Evolutionary conservation across 2,329 filamentous ascomycete genomes (phyloP).

Genomic region (Verticillium nubilum): DNA sequence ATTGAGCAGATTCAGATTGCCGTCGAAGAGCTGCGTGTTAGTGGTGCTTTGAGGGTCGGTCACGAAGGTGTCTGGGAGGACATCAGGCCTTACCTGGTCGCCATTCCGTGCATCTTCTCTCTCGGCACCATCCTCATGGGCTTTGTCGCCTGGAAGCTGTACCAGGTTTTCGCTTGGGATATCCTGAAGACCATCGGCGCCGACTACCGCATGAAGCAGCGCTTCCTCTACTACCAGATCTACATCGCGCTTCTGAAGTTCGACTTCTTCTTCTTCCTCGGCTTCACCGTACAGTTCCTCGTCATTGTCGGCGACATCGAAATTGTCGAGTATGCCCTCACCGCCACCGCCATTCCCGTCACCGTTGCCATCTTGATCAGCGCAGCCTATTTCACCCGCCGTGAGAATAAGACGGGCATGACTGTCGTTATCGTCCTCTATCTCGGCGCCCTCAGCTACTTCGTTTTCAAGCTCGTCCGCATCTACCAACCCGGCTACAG

Average conservation of each 20-base stretch:
- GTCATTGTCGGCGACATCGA: slow-evolving; percentile 74
- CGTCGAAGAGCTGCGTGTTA: slow-evolving; percentile 46
- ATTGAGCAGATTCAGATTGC: slow-evolving; percentile 83
- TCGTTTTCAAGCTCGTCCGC: slow-evolving; percentile 95
- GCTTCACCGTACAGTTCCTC: slow-evolving; percentile 96
- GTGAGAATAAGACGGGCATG: slow-evolving; percentile 78
- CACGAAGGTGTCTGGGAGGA: slow-evolving; percentile 56
- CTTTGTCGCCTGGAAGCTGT: slow-evolving; percentile 87
- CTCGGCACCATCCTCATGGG: slow-evolving; percentile 67
- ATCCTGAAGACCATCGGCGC: slow-evolving; percentile 99
- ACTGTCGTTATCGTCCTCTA: slow-evolving; percentile 74
- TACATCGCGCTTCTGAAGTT: slow-evolving; percentile 98
- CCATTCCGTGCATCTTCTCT: slow-evolving; percentile 79
- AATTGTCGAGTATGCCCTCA: slow-evolving; percentile 76
- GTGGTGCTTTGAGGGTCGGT: slow-evolving; percentile 25
- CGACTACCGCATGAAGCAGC: slow-evolving; percentile 92
- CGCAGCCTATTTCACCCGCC: slow-evolving; percentile 79
- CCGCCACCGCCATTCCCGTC: slow-evolving; percentile 82
- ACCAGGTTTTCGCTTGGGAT: slow-evolving; percentile 98
- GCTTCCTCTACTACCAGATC: slow-evolving; percentile 96
- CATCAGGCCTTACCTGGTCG: slow-evolving; percentile 71
- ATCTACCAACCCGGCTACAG: slow-evolving; percentile 70
- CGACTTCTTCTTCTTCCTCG: slow-evolving; percentile 99
- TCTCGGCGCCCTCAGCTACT: slow-evolving; percentile 85
- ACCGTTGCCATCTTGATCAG: slow-evolving; percentile 84